A percentile compares a stretch with the other conserved stretches of the same genome.
phyloP scores from a whole-genome alignment of 2,329 filamentous ascomycete genomes.

The Ceratocystiopsis minuta region DNA sequence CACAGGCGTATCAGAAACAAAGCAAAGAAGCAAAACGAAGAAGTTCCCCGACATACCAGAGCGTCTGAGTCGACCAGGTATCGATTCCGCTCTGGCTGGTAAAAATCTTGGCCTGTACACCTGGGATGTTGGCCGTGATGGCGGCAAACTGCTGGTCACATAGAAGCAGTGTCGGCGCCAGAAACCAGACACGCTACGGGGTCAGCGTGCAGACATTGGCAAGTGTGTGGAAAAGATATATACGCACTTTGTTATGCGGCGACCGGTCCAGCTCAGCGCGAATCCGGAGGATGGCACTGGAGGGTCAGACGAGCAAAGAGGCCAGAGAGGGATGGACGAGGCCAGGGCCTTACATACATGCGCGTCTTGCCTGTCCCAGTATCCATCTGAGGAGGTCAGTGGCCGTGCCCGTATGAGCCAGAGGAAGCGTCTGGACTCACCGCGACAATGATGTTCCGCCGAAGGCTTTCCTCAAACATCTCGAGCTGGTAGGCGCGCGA shows the following conservation, averaged over 20 bases:
- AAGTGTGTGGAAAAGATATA: neutral
- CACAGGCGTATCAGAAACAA: too few relatives aligned
- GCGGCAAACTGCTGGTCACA: conserved; percentile 47
- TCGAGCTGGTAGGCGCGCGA: conserved; percentile 50
- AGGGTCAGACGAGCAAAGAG: neutral
- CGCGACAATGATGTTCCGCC: conserved; percentile 52
- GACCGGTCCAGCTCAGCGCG: conserved; percentile 41
- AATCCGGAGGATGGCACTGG: conserved; percentile 50
- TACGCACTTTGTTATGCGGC: conserved; percentile 31
- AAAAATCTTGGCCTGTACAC: conserved; percentile 41
- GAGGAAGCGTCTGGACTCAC: conserved; percentile 21
- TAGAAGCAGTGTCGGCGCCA: conserved; percentile 50
- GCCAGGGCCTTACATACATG: conserved; percentile 32
- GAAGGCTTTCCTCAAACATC: conserved; percentile 54
- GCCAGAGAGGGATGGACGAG: neutral
- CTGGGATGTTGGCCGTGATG: conserved; percentile 40
- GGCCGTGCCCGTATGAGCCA: neutral
- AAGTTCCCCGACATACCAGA: conserved; percentile 38
- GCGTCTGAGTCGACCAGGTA: conserved; percentile 45
- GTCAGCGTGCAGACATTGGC: conserved; percentile 6
- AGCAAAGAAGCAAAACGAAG: neutral
- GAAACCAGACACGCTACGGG: conserved; percentile 48
- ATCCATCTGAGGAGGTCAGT: conserved; percentile 42
- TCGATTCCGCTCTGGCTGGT: conserved; percentile 53
- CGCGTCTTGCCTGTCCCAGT: conserved; percentile 67